Conservation (phyloP, 2,329 filamentous ascomycete genomes). For the Endocalyx cinctus region DNA sequence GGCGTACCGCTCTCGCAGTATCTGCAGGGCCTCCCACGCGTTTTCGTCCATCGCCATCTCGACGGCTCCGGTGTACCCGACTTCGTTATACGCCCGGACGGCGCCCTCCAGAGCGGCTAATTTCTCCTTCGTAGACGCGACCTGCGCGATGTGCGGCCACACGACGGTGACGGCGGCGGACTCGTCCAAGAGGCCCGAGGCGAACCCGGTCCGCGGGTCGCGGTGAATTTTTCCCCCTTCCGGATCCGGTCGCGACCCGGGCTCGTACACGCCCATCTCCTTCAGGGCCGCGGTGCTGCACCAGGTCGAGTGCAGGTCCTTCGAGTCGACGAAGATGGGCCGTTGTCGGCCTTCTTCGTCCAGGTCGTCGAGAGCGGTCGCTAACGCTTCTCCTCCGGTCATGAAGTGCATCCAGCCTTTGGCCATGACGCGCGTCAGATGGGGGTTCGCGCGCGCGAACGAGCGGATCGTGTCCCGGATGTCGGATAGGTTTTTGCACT, state of each 20-base stretch:
- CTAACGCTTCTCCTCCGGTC: conserved; percentile 44
- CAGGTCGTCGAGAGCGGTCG: conserved; percentile 47
- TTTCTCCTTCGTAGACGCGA: conserved; percentile 44
- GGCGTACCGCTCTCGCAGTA: conserved; percentile 29
- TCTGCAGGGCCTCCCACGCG: conserved; percentile 45
- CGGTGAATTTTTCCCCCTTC: conserved; percentile 49
- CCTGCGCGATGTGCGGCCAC: conserved; percentile 48
- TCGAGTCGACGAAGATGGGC: conserved; percentile 52
- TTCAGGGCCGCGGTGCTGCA: conserved; percentile 46
- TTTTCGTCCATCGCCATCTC: conserved; percentile 59
- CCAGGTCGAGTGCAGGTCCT: conserved; percentile 54
- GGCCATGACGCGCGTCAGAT: conserved; percentile 43
- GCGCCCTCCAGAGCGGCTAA: conserved; percentile 40
- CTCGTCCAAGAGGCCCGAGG: conserved; percentile 49
- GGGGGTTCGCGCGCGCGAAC: conserved; percentile 41
- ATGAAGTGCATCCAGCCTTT: conserved; percentile 54
- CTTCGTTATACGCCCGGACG: conserved; percentile 42
- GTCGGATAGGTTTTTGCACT: conserved; percentile 42
- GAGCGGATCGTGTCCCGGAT: conserved; percentile 42
- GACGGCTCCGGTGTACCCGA: conserved; percentile 50
- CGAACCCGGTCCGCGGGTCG: conserved; percentile 39
- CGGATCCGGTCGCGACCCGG: conserved; percentile 35
- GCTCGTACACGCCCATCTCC: conserved; percentile 42
- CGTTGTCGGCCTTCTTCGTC: too few species aligned
- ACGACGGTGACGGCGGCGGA: conserved; percentile 49